Base-by-base conservation (phyloP, 2,329 filamentous ascomycete species). In the Penicillium sp. region DNA sequence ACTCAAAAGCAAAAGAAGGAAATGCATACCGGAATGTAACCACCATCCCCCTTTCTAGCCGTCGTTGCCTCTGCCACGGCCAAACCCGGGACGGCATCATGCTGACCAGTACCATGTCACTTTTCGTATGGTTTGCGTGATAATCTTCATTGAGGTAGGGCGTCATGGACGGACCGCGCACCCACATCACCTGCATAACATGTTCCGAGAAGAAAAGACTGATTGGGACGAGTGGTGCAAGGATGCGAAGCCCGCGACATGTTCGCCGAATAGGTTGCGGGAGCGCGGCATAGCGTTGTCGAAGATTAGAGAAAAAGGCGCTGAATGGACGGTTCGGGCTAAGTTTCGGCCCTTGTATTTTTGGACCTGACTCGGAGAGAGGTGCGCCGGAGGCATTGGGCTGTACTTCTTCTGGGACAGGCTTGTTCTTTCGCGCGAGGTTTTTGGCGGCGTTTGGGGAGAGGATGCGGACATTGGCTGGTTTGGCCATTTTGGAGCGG, bases 131-230 rank as follows among this genome's bases (percentile, higher is more conserved):
- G 44, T 66, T 69, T 45, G 70, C 58, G 77, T 76, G 54, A 78
- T 85, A 86, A 48, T 87, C 82, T 54, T 85, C 79, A 66, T 92
- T 92, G 51, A 93, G 77, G 57, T 86, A 88, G 1, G 90, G 90
- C 51, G 88, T 88, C 90, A 94, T 94, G 18, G 88, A 91, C 5
- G 73, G 72, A 0, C 78, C 78, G 13, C 66, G 67, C 40, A 80
- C 75, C 66, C 71, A 72, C 67, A 77, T 74, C 23, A 77, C 60
- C 29, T 75, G 69, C 43, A 71, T 56, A 34, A 77, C 67, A 56
- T 79, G 70, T 52, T 76, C 71, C 21, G 69, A 67, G 61, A 78
- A 65, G 55, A 76, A 73, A 9, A 73, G 62, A 0, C 69, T 58
- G 53, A 77, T 73, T 1, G 77, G 74, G 14, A 73, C 48, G 14